A percentile compares a stretch with the other conserved stretches of the same genome.
phyloP scores from a whole-genome alignment of 2,329 filamentous ascomycete genomes.

The Colletotrichum sojae region DNA sequence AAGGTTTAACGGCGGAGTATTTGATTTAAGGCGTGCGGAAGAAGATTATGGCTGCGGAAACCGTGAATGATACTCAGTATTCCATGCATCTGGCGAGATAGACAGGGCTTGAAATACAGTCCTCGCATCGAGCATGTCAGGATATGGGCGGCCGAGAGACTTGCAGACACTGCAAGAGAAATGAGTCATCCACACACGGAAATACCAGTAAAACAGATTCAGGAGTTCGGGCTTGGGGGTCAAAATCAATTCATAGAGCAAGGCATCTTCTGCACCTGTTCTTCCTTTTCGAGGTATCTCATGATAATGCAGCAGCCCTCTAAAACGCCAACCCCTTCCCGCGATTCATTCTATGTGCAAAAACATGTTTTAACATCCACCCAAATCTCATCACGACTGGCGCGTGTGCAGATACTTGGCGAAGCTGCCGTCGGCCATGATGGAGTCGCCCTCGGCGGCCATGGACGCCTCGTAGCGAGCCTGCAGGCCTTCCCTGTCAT shows the following conservation, averaged over 20 bases:
- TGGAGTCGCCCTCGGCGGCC: conserved; percentile 67
- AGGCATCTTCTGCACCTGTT: conserved; percentile 38
- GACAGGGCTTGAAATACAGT: conserved; percentile 3
- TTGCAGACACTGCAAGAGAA: background rate
- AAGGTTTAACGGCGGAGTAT: background rate
- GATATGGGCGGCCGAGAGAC: too few relatives aligned
- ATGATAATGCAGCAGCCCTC: conserved; percentile 41
- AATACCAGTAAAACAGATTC: conserved; percentile 8
- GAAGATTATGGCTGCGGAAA: background rate
- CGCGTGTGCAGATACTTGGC: conserved; percentile 71
- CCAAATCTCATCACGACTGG: conserved; percentile 39
- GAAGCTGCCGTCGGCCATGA: conserved; percentile 71
- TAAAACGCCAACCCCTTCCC: conserved; percentile 37
- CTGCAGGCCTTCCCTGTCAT: conserved; percentile 76
- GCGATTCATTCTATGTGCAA: conserved; percentile 43
- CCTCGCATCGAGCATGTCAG: background rate
- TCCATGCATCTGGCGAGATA: background rate
- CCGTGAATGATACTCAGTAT: background rate
- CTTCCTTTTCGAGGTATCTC: conserved; percentile 42
- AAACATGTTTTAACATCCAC: conserved; percentile 35
- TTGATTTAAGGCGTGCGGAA: background rate
- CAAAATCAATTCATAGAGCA: conserved; percentile 41
- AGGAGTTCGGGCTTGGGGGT: conserved; percentile 36
- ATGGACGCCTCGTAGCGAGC: conserved; percentile 84
- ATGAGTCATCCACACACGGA: background rate